Percentiles rank a stretch among this genome's conserved stretches.
phyloP scores from a whole-genome alignment of 371 early-diverging fungal genomes.

The Mucor mucedo region DNA sequence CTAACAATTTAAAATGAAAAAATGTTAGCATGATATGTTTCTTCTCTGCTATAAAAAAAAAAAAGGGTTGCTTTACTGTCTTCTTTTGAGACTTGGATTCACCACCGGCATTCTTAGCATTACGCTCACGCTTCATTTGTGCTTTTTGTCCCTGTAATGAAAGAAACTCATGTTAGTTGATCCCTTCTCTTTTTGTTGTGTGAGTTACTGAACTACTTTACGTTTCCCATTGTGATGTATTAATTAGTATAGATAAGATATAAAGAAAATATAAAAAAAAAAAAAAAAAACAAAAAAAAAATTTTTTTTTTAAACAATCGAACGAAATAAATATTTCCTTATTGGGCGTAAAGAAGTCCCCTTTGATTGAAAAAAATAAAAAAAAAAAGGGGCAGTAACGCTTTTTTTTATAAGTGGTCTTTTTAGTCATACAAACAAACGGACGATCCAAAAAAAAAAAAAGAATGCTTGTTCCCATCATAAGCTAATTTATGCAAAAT shows the following conservation, averaged over 20 bases:
- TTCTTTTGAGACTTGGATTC: conserved; percentile 75
- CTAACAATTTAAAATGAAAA: conserved; percentile 45
- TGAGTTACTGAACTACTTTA: background rate
- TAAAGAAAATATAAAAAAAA: background rate
- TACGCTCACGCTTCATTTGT: conserved; percentile 77
- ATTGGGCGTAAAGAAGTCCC: conserved; percentile 3
- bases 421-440: too few species aligned
- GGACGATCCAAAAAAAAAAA: too few species aligned
- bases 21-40: background rate
- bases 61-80: conserved; percentile 50
- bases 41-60: background rate
- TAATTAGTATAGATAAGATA: background rate
- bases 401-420: too few species aligned
- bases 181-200: background rate
- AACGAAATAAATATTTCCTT: conserved; percentile 1
- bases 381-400: too few species aligned
- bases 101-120: conserved; percentile 61
- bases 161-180: background rate
- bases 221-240: conserved; percentile 21
- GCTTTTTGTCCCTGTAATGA: conserved; percentile 73
- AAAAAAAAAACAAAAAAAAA: conserved; percentile 16
- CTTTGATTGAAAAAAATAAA: background rate
- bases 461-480: too few species aligned
- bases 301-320: conserved; percentile 9
- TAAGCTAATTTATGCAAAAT: too few species aligned